Conservation (phyloP, 2,329 filamentous ascomycete genomes). For the Pseudogymnoascus sp. region DNA sequence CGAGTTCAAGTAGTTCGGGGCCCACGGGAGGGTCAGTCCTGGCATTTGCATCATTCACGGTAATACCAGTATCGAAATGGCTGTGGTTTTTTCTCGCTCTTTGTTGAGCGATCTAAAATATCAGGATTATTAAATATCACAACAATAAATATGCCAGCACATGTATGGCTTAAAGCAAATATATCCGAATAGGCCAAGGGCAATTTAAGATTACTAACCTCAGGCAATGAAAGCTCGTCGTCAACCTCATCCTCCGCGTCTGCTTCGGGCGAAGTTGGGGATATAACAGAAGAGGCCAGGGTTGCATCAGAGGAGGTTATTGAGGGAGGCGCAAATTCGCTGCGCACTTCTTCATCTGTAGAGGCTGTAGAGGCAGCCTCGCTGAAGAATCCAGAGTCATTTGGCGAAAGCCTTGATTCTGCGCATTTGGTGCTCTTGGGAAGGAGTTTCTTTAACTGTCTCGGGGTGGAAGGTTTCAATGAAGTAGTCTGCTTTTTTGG, state of each 20-base stretch:
- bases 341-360: not conserved
- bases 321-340: not conserved
- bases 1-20: not conserved
- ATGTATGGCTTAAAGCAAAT: not conserved
- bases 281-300: not conserved
- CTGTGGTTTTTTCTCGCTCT: not conserved
- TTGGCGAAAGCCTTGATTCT: not conserved
- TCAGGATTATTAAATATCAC: not conserved
- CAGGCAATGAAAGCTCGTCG: not conserved
- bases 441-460: not conserved
- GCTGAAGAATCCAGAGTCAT: conserved; percentile 5
- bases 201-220: not conserved
- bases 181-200: not conserved
- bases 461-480: not conserved
- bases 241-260: not conserved
- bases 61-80: not conserved
- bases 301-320: not conserved
- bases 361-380: not conserved
- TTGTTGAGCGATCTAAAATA: not conserved
- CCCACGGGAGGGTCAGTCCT: not conserved
- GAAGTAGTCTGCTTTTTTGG: not conserved
- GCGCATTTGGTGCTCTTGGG: not conserved
- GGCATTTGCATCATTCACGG: conserved; percentile 1
- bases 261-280: not conserved
- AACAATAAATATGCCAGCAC: not conserved